Percentiles rank a stretch among this genome's conserved stretches.
Evolutionary conservation across 2,329 filamentous ascomycete genomes (phyloP).

Genomic region (Pseudogymnoascus sp.): DNA sequence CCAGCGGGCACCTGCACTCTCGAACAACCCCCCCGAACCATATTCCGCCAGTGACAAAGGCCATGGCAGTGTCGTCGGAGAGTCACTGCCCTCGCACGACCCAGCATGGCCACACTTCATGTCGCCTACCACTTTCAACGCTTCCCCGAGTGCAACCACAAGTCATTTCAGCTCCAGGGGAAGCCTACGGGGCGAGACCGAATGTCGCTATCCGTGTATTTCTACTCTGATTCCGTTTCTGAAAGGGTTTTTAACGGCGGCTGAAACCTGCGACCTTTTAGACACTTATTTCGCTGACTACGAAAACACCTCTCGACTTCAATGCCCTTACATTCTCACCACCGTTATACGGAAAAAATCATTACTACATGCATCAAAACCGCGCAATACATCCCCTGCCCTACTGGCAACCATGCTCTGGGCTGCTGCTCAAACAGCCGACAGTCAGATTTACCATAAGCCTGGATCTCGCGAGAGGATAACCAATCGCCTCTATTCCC

Average conservation of each 20-base stretch:
- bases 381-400: constrained; percentile 37
- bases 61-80: background rate
- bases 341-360: constrained; percentile 40
- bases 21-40: background rate
- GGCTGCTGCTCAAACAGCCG: constrained; percentile 41
- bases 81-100: background rate
- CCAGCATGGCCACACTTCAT: background rate
- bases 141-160: background rate
- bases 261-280: constrained; percentile 36
- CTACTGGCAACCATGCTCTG: constrained; percentile 42
- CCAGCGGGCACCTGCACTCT: background rate
- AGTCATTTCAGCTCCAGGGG: background rate
- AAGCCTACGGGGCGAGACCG: background rate
- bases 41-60: background rate
- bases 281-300: constrained; percentile 42
- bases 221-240: background rate
- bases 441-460: constrained; percentile 18
- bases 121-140: background rate
- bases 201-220: background rate
- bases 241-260: background rate
- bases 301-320: constrained; percentile 36
- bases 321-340: constrained; percentile 42
- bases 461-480: background rate
- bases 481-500: background rate
- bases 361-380: constrained; percentile 34